Base-by-base conservation (phyloP, 2,329 filamentous ascomycete genomes). In the Alternaria metachromatica region DNA sequence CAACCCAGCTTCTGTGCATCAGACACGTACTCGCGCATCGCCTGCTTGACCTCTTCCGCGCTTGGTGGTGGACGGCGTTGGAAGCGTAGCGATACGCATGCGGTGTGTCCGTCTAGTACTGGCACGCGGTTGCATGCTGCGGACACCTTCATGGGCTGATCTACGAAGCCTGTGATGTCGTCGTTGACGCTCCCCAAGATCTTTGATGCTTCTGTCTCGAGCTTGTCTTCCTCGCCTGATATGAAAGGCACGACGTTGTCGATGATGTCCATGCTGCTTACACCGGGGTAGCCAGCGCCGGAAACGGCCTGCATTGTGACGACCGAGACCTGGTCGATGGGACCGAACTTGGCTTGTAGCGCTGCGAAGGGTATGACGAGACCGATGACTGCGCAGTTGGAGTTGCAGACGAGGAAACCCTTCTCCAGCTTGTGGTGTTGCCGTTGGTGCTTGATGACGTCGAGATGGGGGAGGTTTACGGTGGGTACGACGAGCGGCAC, bases 201-300 rank as follows among this genome's bases (percentile, higher is more conserved):
- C 87, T 98, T 98, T 74, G 92, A 91, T 3, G 96, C 94, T 82
- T 98, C 96, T 4, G 91, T 92, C 84, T 97, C 93, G 28, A 98
- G 88, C 85, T 98, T 98, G 81, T 97, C 94, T 81, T 98, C 96
- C 82, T 98, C 96, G 62, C 94, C 94, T 1, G 87, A 87, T 78
- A 98, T 99, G 82, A 89, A 97, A 9, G 96, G 96, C 48, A 99
- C 93, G 2, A 98, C 91, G 78, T 98, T 98, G 83, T 98, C 96
- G 66, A 98, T 84, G 65, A 98, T 91, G 81, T 98, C 96, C 94
- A 98, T 97, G 81, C 76, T 92, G 78, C 91, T 91, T 43, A 98
- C 92, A 68, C 93, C 93, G 5, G 93, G 92, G 83, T 96, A 96
- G 28, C 95, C 96, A 7, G 94, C 95, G 62, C 96, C 95, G 2